Conservation (phyloP, 306 rosid species). For the Chamaecrista fasciculata region DNA sequence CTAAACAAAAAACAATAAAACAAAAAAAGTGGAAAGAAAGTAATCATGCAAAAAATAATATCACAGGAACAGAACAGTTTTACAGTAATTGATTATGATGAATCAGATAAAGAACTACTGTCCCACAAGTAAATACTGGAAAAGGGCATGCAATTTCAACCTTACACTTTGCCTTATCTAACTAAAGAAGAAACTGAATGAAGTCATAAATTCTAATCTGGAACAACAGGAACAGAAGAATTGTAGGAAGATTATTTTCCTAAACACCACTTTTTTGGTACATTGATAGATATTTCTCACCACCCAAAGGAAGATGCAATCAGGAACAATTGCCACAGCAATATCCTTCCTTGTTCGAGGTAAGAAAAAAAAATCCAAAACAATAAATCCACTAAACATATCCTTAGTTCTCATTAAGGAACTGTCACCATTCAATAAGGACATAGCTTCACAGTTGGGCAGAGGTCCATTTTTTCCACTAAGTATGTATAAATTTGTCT, state of each 20-base stretch:
- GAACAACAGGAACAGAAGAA: background rate
- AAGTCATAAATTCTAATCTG: background rate
- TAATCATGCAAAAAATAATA: background rate
- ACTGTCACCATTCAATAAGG: background rate
- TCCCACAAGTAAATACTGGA: background rate
- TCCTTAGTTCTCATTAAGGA: background rate
- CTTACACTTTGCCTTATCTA: background rate
- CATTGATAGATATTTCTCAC: background rate
- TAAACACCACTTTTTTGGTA: background rate
- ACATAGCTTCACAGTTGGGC: background rate
- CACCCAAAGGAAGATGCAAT: background rate
- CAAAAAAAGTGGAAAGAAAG: constrained; percentile 16
- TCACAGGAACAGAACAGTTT: too few species aligned
- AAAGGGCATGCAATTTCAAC: background rate
- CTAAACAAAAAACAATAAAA: background rate
- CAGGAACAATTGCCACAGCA: background rate
- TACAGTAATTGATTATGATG: too few species aligned
- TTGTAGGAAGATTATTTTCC: background rate
- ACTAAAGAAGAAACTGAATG: background rate
- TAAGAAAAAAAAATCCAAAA: too few species aligned
- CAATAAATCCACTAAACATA: background rate
- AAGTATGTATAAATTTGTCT: background rate
- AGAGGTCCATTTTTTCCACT: background rate
- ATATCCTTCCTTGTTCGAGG: background rate
- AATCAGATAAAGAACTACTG: background rate